Percentiles rank a stretch among this genome's conserved stretches.
Evolutionary conservation across 495 filamentous ascomycete species (phyloP).

Genomic region (Aspergillus saccharolyticus): DNA sequence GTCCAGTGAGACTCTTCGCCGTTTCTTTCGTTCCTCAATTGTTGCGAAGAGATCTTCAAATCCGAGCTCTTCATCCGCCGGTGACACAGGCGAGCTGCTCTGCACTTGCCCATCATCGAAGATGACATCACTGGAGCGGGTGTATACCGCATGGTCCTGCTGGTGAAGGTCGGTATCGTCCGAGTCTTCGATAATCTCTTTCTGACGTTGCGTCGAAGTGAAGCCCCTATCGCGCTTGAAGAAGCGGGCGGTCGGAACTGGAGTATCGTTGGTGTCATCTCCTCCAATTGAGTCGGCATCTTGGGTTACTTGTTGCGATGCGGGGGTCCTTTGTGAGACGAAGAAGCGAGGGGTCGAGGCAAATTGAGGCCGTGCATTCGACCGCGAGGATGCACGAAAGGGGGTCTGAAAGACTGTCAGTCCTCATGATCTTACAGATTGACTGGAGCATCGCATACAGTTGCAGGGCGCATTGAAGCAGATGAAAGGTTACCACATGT

Average conservation of each 20-base stretch:
- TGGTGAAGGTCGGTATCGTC: conserved; percentile 15
- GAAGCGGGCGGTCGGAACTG: conserved; percentile 4
- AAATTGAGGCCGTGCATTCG: conserved; percentile 33
- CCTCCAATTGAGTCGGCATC: conserved; percentile 23
- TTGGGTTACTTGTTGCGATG: conserved; percentile 1
- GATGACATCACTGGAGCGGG: not conserved
- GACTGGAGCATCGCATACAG: not conserved
- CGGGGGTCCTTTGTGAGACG: conserved; percentile 26
- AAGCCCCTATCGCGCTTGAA: conserved; percentile 5
- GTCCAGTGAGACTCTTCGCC: conserved; percentile 20
- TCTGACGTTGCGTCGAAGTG: conserved; percentile 16
- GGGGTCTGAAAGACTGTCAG: conserved; percentile 19
- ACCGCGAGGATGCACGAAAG: conserved; percentile 30
- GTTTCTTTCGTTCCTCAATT: conserved; percentile 23
- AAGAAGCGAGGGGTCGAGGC: conserved; percentile 40
- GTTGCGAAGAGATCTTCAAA: conserved; percentile 31
- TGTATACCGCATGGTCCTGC: conserved; percentile 1
- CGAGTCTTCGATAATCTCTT: conserved; percentile 37
- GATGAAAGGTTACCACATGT: not conserved
- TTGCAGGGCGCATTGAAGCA: conserved; percentile 9
- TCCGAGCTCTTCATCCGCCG: conserved; percentile 18
- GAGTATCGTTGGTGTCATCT: conserved; percentile 19
- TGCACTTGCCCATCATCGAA: conserved; percentile 14
- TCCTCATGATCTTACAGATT: not conserved
- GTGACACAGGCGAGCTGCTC: conserved; percentile 19